phyloP scores from a whole-genome alignment of 805 yeast species.

The Danielozyma ontarioensis region DNA sequence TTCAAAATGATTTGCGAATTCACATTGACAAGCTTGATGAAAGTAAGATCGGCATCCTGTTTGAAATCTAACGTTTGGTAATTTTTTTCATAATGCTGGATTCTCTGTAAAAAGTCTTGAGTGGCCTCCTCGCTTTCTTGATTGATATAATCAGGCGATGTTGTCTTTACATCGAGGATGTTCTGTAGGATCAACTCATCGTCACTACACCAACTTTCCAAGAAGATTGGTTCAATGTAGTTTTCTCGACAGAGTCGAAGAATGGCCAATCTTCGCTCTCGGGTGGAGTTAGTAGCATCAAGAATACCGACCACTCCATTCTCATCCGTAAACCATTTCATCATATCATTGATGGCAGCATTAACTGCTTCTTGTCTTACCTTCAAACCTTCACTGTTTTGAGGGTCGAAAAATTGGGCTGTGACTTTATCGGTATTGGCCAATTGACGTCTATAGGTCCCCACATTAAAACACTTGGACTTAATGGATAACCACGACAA shows the following conservation, averaged over 20 bases:
- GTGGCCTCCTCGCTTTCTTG: conserved; percentile 69
- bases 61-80: conserved; percentile 71
- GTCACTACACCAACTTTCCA: conserved; percentile 90
- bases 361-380: conserved; percentile 66
- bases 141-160: conserved; percentile 76
- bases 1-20: conserved; percentile 86
- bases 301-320: conserved; percentile 87
- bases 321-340: conserved; percentile 78
- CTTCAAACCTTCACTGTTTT: conserved; percentile 58
- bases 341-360: conserved; percentile 71
- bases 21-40: conserved; percentile 82
- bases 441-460: conserved; percentile 67
- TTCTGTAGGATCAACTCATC: conserved; percentile 71
- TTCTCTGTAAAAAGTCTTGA: conserved; percentile 66
- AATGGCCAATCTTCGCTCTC: conserved; percentile 62
- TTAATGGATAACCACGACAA: conserved; percentile 87
- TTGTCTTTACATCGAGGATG: conserved; percentile 78
- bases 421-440: conserved; percentile 48
- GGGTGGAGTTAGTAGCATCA: conserved; percentile 89
- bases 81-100: conserved; percentile 62
- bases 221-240: conserved; percentile 81
- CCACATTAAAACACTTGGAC: conserved; percentile 86
- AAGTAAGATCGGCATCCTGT: conserved; percentile 63
- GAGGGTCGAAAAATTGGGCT: conserved; percentile 75
- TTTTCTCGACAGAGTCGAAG: conserved; percentile 56